A percentile compares a stretch with the other conserved stretches of the same genome.
Evolutionary conservation across 208 protist species (phyloP).

Genomic region (Trypanosoma melophagium): DNA sequence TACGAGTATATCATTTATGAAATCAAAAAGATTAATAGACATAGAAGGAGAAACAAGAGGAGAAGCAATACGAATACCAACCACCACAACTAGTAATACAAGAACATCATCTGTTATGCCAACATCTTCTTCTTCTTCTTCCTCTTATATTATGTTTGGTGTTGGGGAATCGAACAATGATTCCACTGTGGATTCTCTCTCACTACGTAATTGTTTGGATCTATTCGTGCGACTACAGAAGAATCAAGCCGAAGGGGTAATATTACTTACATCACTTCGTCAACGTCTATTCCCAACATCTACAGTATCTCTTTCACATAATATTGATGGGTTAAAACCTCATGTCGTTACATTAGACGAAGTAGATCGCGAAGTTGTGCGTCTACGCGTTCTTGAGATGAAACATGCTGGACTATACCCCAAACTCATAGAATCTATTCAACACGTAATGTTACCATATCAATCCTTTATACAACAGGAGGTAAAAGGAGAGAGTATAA

Average conservation of each 20-base stretch:
- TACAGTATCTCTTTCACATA: background rate
- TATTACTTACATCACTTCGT: background rate
- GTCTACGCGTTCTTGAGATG: conserved; percentile 25
- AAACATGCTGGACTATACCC: conserved; percentile 17
- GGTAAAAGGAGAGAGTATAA: background rate
- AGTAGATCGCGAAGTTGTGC: conserved; percentile 19
- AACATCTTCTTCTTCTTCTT: no score
- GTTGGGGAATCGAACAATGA: background rate
- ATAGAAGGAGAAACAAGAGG: no score
- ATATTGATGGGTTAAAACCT: no score
- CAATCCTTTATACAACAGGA: conserved; percentile 9
- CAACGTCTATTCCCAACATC: conserved; percentile 10
- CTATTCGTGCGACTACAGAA: conserved; percentile 21
- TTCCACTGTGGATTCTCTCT: background rate
- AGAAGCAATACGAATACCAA: no score
- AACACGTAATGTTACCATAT: conserved; percentile 12
- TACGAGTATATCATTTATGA: no score
- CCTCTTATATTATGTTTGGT: no score
- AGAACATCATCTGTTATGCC: no score
- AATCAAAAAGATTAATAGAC: no score
- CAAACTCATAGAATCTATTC: conserved; percentile 17
- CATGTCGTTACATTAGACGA: conserved; percentile 16
- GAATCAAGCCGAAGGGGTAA: conserved; percentile 15
- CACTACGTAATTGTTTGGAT: conserved; percentile 16
- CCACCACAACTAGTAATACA: no score